phyloP scores from a whole-genome alignment of 768 basidiomycete species.

The Sistotremastrum suecicum region DNA sequence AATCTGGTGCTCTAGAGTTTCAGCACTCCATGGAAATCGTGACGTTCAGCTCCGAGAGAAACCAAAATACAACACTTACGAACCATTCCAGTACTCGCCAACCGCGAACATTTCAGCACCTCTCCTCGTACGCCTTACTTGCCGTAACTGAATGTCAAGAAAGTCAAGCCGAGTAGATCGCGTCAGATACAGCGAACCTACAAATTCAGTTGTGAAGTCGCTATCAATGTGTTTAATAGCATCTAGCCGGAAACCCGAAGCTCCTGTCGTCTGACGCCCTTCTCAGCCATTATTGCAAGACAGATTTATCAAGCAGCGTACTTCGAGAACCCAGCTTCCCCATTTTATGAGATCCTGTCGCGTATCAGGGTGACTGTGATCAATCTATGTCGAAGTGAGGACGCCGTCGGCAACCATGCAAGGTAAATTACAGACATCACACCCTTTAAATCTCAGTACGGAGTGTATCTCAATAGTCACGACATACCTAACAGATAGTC shows the following conservation, averaged over 20 bases:
- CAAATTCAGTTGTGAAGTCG: slow-evolving; percentile 55
- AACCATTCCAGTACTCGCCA: slow-evolving; percentile 75
- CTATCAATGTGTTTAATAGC: slow-evolving; percentile 85
- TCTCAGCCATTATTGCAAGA: background rate
- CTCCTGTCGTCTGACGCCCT: slow-evolving; percentile 42
- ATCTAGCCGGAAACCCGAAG: slow-evolving; percentile 70
- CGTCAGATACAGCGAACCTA: slow-evolving; percentile 19
- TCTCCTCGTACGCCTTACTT: slow-evolving; percentile 29
- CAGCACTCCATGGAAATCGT: slow-evolving; percentile 21
- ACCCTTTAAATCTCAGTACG: background rate
- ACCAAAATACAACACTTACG: slow-evolving; percentile 26
- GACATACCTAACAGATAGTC: slow-evolving; percentile 58
- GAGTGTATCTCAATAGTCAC: slow-evolving; percentile 37
- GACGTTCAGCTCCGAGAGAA: background rate
- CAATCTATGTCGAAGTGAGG: slow-evolving; percentile 36
- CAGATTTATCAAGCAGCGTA: slow-evolving; percentile 9
- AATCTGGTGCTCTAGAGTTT: slow-evolving; percentile 41
- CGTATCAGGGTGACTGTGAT: slow-evolving; percentile 73
- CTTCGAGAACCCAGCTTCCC: slow-evolving; percentile 66
- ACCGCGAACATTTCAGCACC: slow-evolving; percentile 43
- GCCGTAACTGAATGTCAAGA: slow-evolving; percentile 30
- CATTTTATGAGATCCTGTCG: slow-evolving; percentile 59
- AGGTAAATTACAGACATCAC: background rate
- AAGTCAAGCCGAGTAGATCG: background rate
- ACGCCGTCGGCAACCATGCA: slow-evolving; percentile 5